Conservation (phyloP, 805 yeast species). For the Diddensiella santjacobensis region DNA sequence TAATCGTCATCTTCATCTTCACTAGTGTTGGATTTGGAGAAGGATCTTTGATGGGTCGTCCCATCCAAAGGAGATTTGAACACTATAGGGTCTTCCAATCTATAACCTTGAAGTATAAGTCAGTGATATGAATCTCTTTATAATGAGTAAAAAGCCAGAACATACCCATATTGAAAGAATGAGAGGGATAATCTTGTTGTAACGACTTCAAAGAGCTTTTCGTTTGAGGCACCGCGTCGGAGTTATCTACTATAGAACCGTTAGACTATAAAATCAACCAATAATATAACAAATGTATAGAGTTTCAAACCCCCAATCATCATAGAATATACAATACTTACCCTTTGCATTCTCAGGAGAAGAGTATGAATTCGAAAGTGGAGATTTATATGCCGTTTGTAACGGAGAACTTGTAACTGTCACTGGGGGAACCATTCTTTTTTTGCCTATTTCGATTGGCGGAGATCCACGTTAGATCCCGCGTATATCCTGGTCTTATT, state of each 20-base stretch:
- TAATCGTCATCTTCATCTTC: background rate
- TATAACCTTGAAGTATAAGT: conserved; percentile 1
- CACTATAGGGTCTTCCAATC: conserved; percentile 8
- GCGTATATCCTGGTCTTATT: conserved; percentile 2
- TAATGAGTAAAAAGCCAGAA: too few species aligned
- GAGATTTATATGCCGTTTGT: background rate
- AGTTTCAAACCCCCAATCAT: too few species aligned
- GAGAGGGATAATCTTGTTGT: background rate
- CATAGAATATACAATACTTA: too few species aligned
- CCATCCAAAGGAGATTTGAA: conserved; percentile 1
- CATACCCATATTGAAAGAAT: conserved; percentile 1
- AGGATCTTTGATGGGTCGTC: background rate
- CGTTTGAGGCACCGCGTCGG: background rate
- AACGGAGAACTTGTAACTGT: background rate
- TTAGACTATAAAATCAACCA: background rate
- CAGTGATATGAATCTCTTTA: too few species aligned
- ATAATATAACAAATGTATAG: too few species aligned
- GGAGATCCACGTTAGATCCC: background rate
- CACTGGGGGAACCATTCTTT: conserved; percentile 2
- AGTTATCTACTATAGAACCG: background rate
- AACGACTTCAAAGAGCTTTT: background rate
- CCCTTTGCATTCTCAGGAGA: conserved; percentile 3
- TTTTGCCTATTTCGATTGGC: background rate
- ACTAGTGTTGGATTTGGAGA: background rate
- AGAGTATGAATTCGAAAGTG: background rate